Percentiles rank a stretch among this genome's conserved stretches.
phyloP scores from a whole-genome alignment of 1,284 basidiomycete genomes.

The Gymnopus androsaceus region DNA sequence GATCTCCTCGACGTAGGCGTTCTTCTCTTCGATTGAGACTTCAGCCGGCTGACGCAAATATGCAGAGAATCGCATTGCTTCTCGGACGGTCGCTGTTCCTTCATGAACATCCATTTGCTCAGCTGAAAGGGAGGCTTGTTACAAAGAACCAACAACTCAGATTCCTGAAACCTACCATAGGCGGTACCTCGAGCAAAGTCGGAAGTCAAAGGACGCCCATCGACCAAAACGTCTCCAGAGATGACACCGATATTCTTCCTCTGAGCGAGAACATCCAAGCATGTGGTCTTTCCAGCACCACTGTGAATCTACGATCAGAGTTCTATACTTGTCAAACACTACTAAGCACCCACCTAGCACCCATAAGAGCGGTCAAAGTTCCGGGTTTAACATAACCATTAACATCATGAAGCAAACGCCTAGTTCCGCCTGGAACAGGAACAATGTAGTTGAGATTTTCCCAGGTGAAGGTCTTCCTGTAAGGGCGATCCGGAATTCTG shows the following conservation, averaged over 20 bases:
- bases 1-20: constrained; percentile 78
- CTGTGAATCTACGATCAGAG: no score
- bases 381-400: constrained; percentile 89
- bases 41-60: constrained; percentile 83
- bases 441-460: constrained; percentile 74
- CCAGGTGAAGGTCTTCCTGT: constrained; percentile 69
- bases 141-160: constrained; percentile 32
- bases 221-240: constrained; percentile 78
- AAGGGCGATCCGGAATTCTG: constrained; percentile 22
- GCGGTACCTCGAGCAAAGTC: constrained; percentile 82
- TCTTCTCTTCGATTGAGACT: constrained; percentile 77
- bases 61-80: constrained; percentile 89
- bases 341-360: no score
- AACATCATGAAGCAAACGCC: constrained; percentile 81
- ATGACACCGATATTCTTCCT: constrained; percentile 88
- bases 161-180: constrained; percentile 52
- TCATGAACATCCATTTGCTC: constrained; percentile 91
- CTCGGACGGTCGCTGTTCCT: constrained; percentile 81
- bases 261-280: constrained; percentile 86
- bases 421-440: constrained; percentile 68
- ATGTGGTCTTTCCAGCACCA: constrained; percentile 67
- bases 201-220: constrained; percentile 71
- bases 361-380: constrained; percentile 77
- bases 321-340: no score
- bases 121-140: constrained; percentile 50